Evolutionary conservation across 495 filamentous ascomycete species (phyloP).

Genomic region (Stereocaulon alpinum): DNA sequence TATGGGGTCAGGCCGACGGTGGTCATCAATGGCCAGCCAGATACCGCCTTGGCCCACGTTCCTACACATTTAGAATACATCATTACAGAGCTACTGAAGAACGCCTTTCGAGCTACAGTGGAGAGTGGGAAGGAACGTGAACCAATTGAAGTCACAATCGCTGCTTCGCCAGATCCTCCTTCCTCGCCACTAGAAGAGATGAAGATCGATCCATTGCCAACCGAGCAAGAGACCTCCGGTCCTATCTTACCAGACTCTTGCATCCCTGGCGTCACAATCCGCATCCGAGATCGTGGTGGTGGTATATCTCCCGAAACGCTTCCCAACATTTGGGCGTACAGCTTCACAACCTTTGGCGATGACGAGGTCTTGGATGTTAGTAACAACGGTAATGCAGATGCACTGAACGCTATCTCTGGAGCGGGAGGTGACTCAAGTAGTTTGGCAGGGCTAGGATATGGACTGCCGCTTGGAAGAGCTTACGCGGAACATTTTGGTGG

Average conservation of each 20-base stretch:
- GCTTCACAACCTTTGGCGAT: slow-evolving; percentile 87
- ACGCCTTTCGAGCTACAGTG: slow-evolving; percentile 86
- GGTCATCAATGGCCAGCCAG: slow-evolving; percentile 69
- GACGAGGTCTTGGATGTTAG: slow-evolving; percentile 33
- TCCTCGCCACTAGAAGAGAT: slow-evolving; percentile 13
- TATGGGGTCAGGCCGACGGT: slow-evolving; percentile 83
- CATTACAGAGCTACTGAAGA: slow-evolving; percentile 90
- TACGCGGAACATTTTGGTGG: slow-evolving; percentile 99
- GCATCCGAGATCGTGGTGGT: slow-evolving; percentile 89
- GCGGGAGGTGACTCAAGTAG: slow-evolving; percentile 57
- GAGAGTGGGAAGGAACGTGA: slow-evolving; percentile 69
- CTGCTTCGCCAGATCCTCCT: slow-evolving; percentile 58
- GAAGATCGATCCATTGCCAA: background rate
- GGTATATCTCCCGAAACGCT: slow-evolving; percentile 76
- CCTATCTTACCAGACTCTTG: slow-evolving; percentile 32
- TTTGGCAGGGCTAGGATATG: slow-evolving; percentile 89
- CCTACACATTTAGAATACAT: slow-evolving; percentile 97
- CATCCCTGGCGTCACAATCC: slow-evolving; percentile 82
- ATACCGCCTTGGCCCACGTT: slow-evolving; percentile 77
- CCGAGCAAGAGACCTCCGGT: background rate
- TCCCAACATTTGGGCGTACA: slow-evolving; percentile 88
- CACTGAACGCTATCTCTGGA: slow-evolving; percentile 59
- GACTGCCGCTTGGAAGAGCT: slow-evolving; percentile 78
- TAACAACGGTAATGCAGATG: slow-evolving; percentile 48
- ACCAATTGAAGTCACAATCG: slow-evolving; percentile 85